Base-by-base conservation (phyloP, 139 green algal genomes). In the Bryopsis sp. region DNA sequence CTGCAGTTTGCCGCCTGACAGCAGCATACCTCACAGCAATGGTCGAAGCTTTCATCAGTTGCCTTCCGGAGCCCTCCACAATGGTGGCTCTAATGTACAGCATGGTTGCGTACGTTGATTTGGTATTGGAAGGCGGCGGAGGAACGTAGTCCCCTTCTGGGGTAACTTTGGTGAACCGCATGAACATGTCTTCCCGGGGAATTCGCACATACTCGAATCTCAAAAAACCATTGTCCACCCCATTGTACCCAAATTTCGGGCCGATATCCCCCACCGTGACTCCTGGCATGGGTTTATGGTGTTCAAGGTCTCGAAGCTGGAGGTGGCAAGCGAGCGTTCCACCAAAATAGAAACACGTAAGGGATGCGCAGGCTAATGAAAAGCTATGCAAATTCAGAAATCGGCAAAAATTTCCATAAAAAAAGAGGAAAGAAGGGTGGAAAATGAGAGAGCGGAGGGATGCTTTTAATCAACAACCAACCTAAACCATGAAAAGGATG, bases 231-330 rank as follows among this genome's bases (percentile, higher is more conserved):
- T 95, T 95, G 84, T 95, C 89, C 28, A 95, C 89, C 31, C 78
- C 82, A 63, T 88, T 86, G 78, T 87, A 96, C 28, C 83, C 90
- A 72, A 96, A 86, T 82, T 98, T 98, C 50, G 88, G 83, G 2
- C 92, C 92, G 38, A 98, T 98, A 81, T 98, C 92, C 1, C 92
- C 92, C 5, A 98, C 83, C 3, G 62, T 82, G 59, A 97, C 76
- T 36, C 92, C 92, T 2, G 87, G 86, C 68, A 98, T 71, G 31
- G 92, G 84, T 72, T 73, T 60, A 79, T 98, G 92, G 0, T 75
- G 81, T 11, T 88, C 77, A 72, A 96, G 67, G 70, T 81, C 75
- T 4, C 92, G 81, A 43, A 97, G 78, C 69, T 90, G 89, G 32
- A 74, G 67, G n/a, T n/a, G n/a, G n/a, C n/a, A n/a, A n/a, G n/a